Percentiles rank a stretch among this genome's conserved stretches.
These are phyloP conservation scores for Huntiella bhutanensis DNA, from an alignment of 2,329 filamentous ascomycete species.

Conservation along the genomic window DNA sequence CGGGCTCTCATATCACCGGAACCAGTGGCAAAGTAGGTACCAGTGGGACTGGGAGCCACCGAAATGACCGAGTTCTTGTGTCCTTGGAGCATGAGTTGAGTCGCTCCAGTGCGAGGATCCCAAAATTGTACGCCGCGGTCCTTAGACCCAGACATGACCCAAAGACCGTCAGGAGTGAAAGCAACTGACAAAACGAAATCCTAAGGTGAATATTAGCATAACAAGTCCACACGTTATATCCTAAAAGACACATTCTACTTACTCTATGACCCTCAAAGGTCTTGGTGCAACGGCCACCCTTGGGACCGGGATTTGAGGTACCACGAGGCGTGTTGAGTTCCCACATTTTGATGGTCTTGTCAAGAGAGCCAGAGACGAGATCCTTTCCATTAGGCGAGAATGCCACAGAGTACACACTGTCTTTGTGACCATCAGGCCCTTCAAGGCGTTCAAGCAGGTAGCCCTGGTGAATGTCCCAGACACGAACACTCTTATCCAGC, in stretches of 20 bases:
- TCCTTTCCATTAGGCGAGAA: constrained; percentile 88
- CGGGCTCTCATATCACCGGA: constrained; percentile 94
- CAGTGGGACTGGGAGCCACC: constrained; percentile 79
- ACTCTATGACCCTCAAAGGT: constrained; percentile 95
- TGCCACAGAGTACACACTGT: constrained; percentile 89
- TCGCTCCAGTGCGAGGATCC: constrained; percentile 83
- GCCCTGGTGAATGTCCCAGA: constrained; percentile 81
- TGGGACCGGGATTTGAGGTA: constrained; percentile 46
- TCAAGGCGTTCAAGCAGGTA: constrained; percentile 82
- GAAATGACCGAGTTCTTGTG: constrained; percentile 99
- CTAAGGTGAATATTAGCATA: constrained; percentile 25
- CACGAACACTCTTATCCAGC: constrained; percentile 90
- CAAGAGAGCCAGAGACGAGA: constrained; percentile 81
- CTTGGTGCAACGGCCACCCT: constrained; percentile 83
- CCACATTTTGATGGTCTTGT: constrained; percentile 99
- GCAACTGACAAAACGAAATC: constrained; percentile 96
- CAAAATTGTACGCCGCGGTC: constrained; percentile 97
- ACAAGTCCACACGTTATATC: neutral
- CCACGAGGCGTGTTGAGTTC: constrained; percentile 61
- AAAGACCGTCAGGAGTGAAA: constrained; percentile 78
- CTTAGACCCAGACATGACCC: constrained; percentile 95
- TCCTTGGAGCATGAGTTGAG: constrained; percentile 94
- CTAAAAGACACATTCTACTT: constrained; percentile 16
- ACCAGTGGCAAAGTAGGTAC: constrained; percentile 81
- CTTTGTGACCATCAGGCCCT: constrained; percentile 84